A percentile compares a stretch with the other conserved stretches of the same genome.
phyloP scores from a whole-genome alignment of 331 rosid species.

The Dryas integrifolia region DNA sequence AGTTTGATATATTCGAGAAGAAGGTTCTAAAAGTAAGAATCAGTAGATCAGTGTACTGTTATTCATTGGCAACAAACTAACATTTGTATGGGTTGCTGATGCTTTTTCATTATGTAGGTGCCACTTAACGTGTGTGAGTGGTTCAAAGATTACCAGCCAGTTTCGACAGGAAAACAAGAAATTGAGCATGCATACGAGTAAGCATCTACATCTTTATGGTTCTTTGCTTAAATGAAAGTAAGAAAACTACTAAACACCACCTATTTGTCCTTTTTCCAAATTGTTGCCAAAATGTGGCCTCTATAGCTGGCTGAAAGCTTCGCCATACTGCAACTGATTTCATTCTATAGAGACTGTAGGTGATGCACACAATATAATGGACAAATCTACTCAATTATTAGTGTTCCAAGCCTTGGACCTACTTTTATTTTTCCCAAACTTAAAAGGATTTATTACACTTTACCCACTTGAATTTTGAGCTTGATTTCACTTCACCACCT shows the following conservation, averaged over 20 bases:
- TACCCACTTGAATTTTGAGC: no score
- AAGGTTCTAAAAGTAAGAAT: constrained; percentile 77
- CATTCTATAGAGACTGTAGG: not conserved
- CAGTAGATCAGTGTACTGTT: constrained; percentile 18
- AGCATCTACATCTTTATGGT: constrained; percentile 32
- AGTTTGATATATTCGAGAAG: constrained; percentile 96
- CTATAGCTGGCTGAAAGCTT: constrained; percentile 13
- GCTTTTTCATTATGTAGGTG: constrained; percentile 54
- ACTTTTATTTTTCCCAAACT: no score
- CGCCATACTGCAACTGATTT: not conserved
- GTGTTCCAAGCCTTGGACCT: not conserved
- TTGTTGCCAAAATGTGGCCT: not conserved
- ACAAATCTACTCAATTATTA: not conserved
- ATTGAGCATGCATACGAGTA: constrained; percentile 95
- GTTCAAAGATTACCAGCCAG: constrained; percentile 96
- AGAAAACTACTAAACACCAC: not conserved
- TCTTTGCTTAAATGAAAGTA: constrained; percentile 9
- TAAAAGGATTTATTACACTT: no score
- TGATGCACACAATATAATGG: not conserved
- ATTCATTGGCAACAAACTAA: constrained; percentile 16
- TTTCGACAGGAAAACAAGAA: constrained; percentile 90
- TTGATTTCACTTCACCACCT: no score
- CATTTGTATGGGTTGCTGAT: constrained; percentile 24
- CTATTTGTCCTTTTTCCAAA: not conserved
- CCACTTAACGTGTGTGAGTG: constrained; percentile 88